Conservation (phyloP, 306 rosid genomes). For the Rosa lucieae region DNA sequence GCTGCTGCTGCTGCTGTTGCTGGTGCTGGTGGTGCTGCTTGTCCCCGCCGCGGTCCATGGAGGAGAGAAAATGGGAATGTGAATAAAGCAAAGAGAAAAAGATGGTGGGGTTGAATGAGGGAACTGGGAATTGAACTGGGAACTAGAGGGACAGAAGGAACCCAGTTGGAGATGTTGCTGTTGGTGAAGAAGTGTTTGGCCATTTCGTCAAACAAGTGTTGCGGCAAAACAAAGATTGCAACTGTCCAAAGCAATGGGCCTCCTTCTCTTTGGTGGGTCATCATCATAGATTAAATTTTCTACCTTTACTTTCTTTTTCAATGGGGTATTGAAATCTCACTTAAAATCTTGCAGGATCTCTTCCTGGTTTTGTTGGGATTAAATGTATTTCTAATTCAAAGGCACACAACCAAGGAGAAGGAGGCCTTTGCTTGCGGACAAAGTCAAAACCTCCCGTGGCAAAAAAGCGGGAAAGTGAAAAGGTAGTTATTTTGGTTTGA, state of each 20-base stretch:
- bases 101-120: constrained; percentile 38
- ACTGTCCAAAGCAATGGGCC: constrained; percentile 83
- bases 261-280: constrained; percentile 84
- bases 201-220: constrained; percentile 65
- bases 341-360: constrained; percentile 31
- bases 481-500: constrained; percentile 42
- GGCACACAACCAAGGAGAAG: constrained; percentile 29
- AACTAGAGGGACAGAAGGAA: constrained; percentile 42
- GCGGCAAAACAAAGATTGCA: constrained; percentile 71
- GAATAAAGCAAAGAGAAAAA: constrained; percentile 34
- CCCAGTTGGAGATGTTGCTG: constrained; percentile 39
- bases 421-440: constrained; percentile 22
- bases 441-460: constrained; percentile 41
- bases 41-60: constrained; percentile 78
- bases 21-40: constrained; percentile 44
- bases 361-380: constrained; percentile 28
- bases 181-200: constrained; percentile 41
- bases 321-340: constrained; percentile 1
- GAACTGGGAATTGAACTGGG: constrained; percentile 21
- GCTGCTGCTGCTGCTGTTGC: constrained; percentile 48
- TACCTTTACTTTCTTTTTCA: constrained; percentile 1
- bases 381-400: constrained; percentile 2
- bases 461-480: constrained; percentile 41
- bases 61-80: constrained; percentile 36
- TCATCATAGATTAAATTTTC: constrained; percentile 22